phyloP scores from a whole-genome alignment of 345 rosid species.

The Salix udensis region DNA sequence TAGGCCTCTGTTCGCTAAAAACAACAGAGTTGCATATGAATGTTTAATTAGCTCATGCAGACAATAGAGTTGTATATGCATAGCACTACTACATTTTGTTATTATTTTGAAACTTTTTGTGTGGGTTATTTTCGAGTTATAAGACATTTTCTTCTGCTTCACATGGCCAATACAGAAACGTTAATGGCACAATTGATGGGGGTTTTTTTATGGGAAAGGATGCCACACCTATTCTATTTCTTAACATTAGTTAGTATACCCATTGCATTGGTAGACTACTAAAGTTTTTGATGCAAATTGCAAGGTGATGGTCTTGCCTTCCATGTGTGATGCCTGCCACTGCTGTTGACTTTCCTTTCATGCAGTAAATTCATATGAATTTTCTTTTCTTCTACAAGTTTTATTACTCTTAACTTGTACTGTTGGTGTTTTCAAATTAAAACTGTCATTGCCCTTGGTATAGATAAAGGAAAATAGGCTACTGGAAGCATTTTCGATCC shows the following conservation, averaged over 20 bases:
- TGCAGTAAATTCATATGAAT: neutral
- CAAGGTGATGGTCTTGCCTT: neutral
- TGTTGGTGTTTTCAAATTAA: constrained; percentile 1
- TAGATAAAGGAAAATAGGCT: constrained; percentile 50
- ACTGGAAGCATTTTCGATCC: constrained; percentile 86
- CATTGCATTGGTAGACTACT: neutral
- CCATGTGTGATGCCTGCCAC: constrained; percentile 2
- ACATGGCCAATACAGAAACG: neutral
- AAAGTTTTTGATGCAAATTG: neutral
- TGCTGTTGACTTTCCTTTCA: constrained; percentile 2
- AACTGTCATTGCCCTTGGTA: constrained; percentile 21
- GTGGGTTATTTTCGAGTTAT: neutral
- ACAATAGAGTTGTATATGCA: neutral
- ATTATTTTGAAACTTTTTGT: neutral
- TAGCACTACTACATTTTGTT: neutral
- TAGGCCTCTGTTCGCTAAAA: neutral
- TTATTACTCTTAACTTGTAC: neutral
- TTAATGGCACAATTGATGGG: neutral
- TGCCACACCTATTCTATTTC: neutral
- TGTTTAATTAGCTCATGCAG: neutral
- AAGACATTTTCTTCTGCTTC: too few species aligned
- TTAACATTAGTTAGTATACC: neutral
- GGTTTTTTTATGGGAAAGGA: neutral
- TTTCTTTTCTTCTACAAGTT: constrained; percentile 10
- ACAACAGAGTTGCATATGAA: neutral